A percentile compares a stretch with the other conserved stretches of the same genome.
Conservation (phyloP, 1,284 basidiomycete genomes). For the Sporisorium iseilematis-ciliati region DNA sequence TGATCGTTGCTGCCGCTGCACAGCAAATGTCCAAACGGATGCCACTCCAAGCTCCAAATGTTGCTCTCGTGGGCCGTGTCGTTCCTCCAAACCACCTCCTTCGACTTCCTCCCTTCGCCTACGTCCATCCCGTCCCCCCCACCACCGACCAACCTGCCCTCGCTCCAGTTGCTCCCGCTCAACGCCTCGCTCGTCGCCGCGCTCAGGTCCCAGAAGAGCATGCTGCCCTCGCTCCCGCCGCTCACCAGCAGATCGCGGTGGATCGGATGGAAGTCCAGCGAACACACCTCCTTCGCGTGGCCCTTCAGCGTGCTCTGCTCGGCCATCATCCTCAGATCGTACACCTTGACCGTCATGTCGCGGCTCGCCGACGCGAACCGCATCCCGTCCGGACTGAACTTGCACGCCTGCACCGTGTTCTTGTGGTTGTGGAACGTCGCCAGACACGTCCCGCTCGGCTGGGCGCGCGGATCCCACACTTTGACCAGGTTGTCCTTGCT, state of each 20-base stretch:
- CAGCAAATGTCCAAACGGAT: conserved; percentile 94
- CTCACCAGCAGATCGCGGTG: conserved; percentile 88
- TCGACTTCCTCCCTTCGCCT: conserved; percentile 19
- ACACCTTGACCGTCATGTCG: conserved; percentile 94
- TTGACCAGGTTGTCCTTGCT: conserved; percentile 98
- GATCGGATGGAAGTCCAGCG: conserved; percentile 92
- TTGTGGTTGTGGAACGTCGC: conserved; percentile 83
- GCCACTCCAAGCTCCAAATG: conserved; percentile 94
- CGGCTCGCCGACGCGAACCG: conserved; percentile 92
- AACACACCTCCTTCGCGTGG: conserved; percentile 97
- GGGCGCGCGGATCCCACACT: conserved; percentile 89
- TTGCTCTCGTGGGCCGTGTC: conserved; percentile 96
- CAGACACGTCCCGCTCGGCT: conserved; percentile 40
- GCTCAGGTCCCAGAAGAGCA: conserved; percentile 89
- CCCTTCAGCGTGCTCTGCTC: conserved; percentile 90
- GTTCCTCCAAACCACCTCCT: conserved; percentile 79
- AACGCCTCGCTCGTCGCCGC: conserved; percentile 22
- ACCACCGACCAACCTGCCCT: conserved; percentile 25
- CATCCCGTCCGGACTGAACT: conserved; percentile 89
- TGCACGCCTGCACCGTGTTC: conserved; percentile 91
- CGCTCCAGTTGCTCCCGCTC: conserved; percentile 13
- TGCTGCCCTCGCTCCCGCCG: conserved; percentile 91
- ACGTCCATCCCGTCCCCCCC: conserved; percentile 40
- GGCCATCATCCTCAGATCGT: conserved; percentile 97
- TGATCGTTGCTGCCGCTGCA: conserved; percentile 95